Evolutionary conservation across 1,284 basidiomycete genomes (phyloP), one percentile per base, ranked within the genome.

Genomic region (Melampsora americana): DNA sequence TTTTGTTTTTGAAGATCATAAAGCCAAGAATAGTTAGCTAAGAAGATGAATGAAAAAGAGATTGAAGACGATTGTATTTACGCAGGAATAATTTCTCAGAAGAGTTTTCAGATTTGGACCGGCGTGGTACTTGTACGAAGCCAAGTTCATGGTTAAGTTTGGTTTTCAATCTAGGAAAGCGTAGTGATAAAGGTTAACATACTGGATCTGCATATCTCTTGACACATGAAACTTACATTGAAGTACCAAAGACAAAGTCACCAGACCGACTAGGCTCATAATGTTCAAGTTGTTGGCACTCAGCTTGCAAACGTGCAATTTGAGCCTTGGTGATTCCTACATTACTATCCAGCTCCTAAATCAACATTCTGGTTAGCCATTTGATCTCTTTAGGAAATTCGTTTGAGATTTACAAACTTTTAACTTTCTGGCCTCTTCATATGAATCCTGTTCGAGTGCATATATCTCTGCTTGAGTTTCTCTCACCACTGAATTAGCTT

Each of bases 131-230:
- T 60, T 66, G 71, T 7, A 74, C 32, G 6, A 74, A 66, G 18
- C 71, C 71, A 6, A 74, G 64, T 32, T 66, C 71, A 74, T 74
- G 71, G 60, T 74, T 66, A 35, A 74, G 64, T 65, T 74, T 74
- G 3, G 71, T 67, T 42, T 66, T 74, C 4, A 74, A 53, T 48
- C 71, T 74, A 50, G 3, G 14, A 39, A 28, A 50, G 9, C 32
- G 28, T 26, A 30, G 9, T 56, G 20, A n/a, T 30, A 68, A 50
- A 68, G 0, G 66, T 50, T 50, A 50, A 23, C 1, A 44, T 44
- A n/a, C 64, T 66, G 28, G 7, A 6, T 30, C 9, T 64, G 61
- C 30, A 9, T 64, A 30, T 9, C 20, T 16, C 14, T 35, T 14
- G 14, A 32, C 1, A 30, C 32, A 28, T n/a, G 20, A 39, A 30